These are phyloP conservation scores for Alternaria sp. DNA, from an alignment of 2,329 filamentous ascomycete genomes.

Conservation along the genomic window DNA sequence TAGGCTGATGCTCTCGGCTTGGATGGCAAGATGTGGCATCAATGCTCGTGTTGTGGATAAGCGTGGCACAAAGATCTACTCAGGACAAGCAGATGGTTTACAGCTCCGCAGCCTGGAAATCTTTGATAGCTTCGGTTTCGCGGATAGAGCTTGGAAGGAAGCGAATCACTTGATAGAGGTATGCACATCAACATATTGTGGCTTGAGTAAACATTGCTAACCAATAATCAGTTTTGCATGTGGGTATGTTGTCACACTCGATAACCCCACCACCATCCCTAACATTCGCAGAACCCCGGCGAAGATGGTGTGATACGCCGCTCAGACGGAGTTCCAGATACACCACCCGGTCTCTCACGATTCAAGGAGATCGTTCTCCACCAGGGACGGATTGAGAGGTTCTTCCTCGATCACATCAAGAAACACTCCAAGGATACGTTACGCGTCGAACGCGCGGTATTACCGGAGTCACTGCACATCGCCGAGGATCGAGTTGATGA, in stretches of 20 bases:
- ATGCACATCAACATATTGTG: constrained; percentile 43
- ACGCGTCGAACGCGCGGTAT: constrained; percentile 61
- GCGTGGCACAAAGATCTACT: constrained; percentile 49
- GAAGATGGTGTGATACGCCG: constrained; percentile 63
- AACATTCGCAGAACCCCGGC: constrained; percentile 62
- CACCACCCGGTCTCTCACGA: constrained; percentile 64
- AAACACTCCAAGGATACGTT: constrained; percentile 62
- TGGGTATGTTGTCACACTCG: constrained; percentile 35
- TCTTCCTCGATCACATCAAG: constrained; percentile 68
- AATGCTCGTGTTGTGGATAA: constrained; percentile 52
- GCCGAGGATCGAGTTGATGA: constrained; percentile 60
- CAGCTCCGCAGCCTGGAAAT: constrained; percentile 53
- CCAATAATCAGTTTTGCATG: constrained; percentile 42
- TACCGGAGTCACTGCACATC: constrained; percentile 63
- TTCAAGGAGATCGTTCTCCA: constrained; percentile 73
- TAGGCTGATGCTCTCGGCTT: constrained; percentile 49
- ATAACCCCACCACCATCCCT: not conserved
- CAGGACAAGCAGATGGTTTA: constrained; percentile 52
- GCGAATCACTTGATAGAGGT: constrained; percentile 74
- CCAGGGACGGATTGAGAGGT: constrained; percentile 73
- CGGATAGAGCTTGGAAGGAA: constrained; percentile 68
- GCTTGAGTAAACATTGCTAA: constrained; percentile 2
- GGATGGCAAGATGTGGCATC: constrained; percentile 51
- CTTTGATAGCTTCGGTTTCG: constrained; percentile 70
- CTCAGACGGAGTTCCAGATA: constrained; percentile 68